These are phyloP conservation scores for Tephrocybe sp. DNA, from an alignment of 768 basidiomycete species.

Conservation along the genomic window DNA sequence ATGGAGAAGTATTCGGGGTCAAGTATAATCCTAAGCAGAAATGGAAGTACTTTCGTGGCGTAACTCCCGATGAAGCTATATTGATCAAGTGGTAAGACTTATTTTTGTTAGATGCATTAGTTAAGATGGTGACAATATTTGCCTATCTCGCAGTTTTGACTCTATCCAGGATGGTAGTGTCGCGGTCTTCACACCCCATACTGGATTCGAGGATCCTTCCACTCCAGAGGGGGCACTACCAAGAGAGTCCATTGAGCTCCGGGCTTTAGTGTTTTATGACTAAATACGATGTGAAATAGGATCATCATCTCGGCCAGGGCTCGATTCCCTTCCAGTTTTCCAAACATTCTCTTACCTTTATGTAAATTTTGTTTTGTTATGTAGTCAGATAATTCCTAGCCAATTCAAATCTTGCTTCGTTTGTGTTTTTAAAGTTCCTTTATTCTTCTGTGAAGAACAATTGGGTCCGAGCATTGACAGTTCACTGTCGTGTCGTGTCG, in stretches of 20 bases:
- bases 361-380: too few species aligned
- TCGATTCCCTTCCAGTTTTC: too few species aligned
- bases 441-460: too few species aligned
- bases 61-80: slow-evolving; percentile 48
- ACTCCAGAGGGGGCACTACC: slow-evolving; percentile 49
- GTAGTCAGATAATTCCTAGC: too few species aligned
- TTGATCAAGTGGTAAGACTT: slow-evolving; percentile 50
- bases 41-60: slow-evolving; percentile 50
- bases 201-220: slow-evolving; percentile 56
- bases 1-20: slow-evolving; percentile 52
- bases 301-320: too few species aligned
- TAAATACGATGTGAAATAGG: too few species aligned
- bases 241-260: slow-evolving; percentile 61
- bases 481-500: too few species aligned
- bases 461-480: too few species aligned
- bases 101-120: neutral
- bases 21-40: slow-evolving; percentile 43
- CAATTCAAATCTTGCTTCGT: too few species aligned
- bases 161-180: slow-evolving; percentile 44
- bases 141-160: slow-evolving; percentile 13
- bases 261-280: slow-evolving; percentile 67
- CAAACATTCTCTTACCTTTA: too few species aligned
- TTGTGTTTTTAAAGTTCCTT: too few species aligned
- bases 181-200: slow-evolving; percentile 60
- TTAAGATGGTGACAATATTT: neutral